Percentiles rank a stretch among this genome's conserved stretches.
phyloP scores from a whole-genome alignment of 2,329 filamentous ascomycete genomes.

The Colletotrichum plurivorum region DNA sequence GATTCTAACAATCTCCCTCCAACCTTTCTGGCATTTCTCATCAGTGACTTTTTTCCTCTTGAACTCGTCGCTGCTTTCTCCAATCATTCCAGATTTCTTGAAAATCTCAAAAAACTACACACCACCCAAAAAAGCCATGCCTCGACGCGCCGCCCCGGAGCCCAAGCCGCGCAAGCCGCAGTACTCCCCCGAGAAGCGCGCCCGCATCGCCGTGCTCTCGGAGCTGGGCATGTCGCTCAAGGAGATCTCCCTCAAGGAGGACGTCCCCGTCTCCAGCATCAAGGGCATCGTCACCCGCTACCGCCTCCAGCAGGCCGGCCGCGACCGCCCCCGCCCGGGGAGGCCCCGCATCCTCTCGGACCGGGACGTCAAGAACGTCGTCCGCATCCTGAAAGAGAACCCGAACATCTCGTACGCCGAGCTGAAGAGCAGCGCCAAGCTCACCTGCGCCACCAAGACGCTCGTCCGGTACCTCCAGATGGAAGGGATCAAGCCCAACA shows the following conservation, averaged over 20 bases:
- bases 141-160: slow-evolving; percentile 37
- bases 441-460: slow-evolving; percentile 38
- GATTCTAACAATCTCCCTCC: too few species aligned
- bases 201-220: slow-evolving; percentile 38
- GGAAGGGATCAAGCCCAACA: slow-evolving; percentile 39
- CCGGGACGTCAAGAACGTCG: slow-evolving; percentile 37
- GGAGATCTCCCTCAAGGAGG: slow-evolving; percentile 39
- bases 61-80: too few species aligned
- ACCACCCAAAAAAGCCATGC: slow-evolving; percentile 14
- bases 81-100: too few species aligned
- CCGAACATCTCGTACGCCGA: slow-evolving; percentile 35
- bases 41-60: too few species aligned
- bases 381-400: slow-evolving; percentile 39
- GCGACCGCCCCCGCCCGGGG: slow-evolving; percentile 36
- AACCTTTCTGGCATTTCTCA: too few species aligned
- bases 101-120: too few species aligned
- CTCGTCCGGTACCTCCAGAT: slow-evolving; percentile 39
- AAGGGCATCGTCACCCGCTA: slow-evolving; percentile 40
- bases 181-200: slow-evolving; percentile 40
- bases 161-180: slow-evolving; percentile 40
- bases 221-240: slow-evolving; percentile 40
- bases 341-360: slow-evolving; percentile 37
- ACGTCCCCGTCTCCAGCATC: slow-evolving; percentile 39
- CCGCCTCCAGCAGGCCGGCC: slow-evolving; percentile 38
- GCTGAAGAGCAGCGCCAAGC: slow-evolving; percentile 33